phyloP scores from a whole-genome alignment of 106 monocot species.

The Ottelia alismoides region DNA sequence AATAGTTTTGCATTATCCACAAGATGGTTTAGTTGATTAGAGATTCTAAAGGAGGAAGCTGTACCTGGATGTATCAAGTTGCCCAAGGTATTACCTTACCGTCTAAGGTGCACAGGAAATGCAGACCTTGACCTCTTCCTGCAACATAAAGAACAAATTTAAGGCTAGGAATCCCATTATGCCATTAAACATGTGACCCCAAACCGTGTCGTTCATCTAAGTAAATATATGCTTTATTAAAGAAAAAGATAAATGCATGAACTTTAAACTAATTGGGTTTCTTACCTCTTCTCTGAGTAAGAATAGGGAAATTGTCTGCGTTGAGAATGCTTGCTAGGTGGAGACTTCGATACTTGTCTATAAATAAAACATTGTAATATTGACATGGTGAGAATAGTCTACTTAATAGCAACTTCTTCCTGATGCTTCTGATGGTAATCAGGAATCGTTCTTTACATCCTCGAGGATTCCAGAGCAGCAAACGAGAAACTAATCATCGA shows the following conservation, averaged over 20 bases:
- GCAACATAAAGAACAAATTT: not conserved
- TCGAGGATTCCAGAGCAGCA: no score
- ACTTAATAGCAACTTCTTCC: no score
- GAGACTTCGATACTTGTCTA: slow-evolving; percentile 94
- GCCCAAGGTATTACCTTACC: no score
- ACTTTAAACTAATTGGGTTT: not conserved
- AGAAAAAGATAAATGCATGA: slow-evolving; percentile 5
- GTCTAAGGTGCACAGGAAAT: slow-evolving; percentile 6
- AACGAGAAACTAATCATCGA: no score
- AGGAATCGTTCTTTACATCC: no score
- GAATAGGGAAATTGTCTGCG: slow-evolving; percentile 70
- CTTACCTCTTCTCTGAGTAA: slow-evolving; percentile 53
- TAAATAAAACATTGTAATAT: slow-evolving; percentile 66
- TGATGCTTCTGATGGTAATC: no score
- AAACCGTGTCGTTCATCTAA: slow-evolving; percentile 10
- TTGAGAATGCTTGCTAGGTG: slow-evolving; percentile 88
- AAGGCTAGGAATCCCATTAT: not conserved
- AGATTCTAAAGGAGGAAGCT: no score
- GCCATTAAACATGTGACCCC: not conserved
- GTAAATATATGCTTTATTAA: slow-evolving; percentile 4
- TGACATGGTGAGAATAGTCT: slow-evolving; percentile 44
- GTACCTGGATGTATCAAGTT: no score
- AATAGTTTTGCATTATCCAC: no score
- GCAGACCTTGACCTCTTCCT: slow-evolving; percentile 19
- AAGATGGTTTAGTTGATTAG: no score